phyloP scores from a whole-genome alignment of 2,329 filamentous ascomycete species.

The Diaporthe citriasiana region DNA sequence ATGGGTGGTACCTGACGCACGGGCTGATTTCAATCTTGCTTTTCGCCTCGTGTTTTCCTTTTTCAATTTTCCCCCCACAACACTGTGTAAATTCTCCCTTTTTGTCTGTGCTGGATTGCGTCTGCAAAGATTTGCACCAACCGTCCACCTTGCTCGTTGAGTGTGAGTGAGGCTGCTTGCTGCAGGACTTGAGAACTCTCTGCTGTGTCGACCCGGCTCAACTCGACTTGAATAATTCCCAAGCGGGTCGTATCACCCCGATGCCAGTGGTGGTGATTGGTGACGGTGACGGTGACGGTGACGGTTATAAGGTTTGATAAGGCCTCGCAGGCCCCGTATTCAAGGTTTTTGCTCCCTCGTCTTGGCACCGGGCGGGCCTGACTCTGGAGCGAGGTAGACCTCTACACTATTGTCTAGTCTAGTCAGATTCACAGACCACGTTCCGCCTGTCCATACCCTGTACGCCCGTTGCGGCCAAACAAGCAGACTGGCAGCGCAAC shows the following conservation, averaged over 20 bases:
- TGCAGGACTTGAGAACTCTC: too few species aligned
- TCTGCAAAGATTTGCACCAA: background rate
- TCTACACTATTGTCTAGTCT: background rate
- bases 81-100: background rate
- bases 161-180: background rate
- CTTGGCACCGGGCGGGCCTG: background rate
- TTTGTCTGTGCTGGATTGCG: background rate
- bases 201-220: background rate
- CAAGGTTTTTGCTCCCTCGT: slow-evolving; percentile 16
- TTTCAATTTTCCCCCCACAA: background rate
- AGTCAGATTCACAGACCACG: background rate
- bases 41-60: background rate
- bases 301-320: slow-evolving; percentile 27
- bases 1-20: slow-evolving; percentile 10
- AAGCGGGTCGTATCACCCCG: background rate
- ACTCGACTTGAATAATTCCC: background rate
- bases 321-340: slow-evolving; percentile 19
- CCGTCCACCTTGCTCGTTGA: background rate
- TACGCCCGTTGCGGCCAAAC: background rate
- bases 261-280: background rate
- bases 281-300: background rate
- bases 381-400: too few species aligned
- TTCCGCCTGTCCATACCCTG: background rate
- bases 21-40: slow-evolving; percentile 4
- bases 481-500: background rate